Percentiles rank a stretch among this genome's conserved stretches.
phyloP scores from a whole-genome alignment of 257 asterid species.

The Oldenlandia corymbosa region DNA sequence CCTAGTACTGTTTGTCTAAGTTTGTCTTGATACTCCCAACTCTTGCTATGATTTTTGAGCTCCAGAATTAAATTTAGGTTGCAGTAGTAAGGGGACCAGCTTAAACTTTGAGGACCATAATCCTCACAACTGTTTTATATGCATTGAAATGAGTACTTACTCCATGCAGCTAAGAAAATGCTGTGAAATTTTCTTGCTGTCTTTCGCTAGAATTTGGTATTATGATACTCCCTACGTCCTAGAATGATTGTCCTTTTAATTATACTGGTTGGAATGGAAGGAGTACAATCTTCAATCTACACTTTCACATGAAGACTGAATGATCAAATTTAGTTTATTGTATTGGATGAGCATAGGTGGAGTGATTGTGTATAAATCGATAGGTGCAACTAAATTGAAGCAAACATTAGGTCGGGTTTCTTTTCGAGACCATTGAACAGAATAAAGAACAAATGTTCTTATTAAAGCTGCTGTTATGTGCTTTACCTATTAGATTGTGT shows the following conservation, averaged over 20 bases:
- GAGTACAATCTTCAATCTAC: neutral
- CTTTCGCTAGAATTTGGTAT: too few relatives aligned
- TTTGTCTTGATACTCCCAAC: neutral
- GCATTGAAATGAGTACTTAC: neutral
- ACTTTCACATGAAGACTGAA: neutral
- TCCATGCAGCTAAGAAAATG: neutral
- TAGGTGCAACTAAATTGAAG: neutral
- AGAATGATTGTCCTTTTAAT: too few relatives aligned
- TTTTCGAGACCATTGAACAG: neutral
- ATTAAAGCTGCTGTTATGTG: neutral
- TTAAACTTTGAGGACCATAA: constrained; percentile 3
- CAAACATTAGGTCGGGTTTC: neutral
- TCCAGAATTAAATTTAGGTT: neutral
- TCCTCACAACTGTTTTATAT: neutral
- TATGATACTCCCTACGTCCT: too few relatives aligned
- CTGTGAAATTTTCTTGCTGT: neutral
- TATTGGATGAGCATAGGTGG: neutral
- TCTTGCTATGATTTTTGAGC: neutral
- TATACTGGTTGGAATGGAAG: too few relatives aligned
- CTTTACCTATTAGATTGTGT: neutral
- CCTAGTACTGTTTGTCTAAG: neutral
- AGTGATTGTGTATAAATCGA: neutral
- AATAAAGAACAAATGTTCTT: neutral
- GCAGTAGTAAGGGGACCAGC: constrained; percentile 4
- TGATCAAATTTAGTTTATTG: too few relatives aligned